Conservation (phyloP, 768 basidiomycete species). For the Gymnopilus dilepis region DNA sequence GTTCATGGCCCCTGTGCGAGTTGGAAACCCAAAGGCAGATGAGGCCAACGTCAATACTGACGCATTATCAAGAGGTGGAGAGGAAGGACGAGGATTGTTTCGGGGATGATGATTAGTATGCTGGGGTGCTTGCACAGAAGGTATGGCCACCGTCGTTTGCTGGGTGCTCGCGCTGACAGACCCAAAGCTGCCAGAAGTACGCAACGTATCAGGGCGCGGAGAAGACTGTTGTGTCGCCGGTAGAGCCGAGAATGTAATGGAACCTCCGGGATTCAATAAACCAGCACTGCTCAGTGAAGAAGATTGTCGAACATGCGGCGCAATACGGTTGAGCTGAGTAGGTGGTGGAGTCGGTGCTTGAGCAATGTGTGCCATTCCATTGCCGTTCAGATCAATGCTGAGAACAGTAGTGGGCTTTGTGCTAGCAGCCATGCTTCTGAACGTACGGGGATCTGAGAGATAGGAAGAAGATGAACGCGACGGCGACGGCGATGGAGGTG, state of each 20-base stretch:
- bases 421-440: constrained; percentile 82
- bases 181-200: constrained; percentile 37
- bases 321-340: constrained; percentile 54
- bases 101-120: constrained; percentile 94
- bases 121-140: constrained; percentile 76
- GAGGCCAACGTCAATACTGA: constrained; percentile 93
- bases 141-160: constrained; percentile 33
- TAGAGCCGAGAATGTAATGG: constrained; percentile 78
- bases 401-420: constrained; percentile 95
- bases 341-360: constrained; percentile 72
- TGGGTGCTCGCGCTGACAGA: constrained; percentile 31
- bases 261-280: constrained; percentile 52
- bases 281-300: constrained; percentile 57
- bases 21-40: constrained; percentile 83
- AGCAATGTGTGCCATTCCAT: constrained; percentile 91
- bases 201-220: constrained; percentile 35
- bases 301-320: constrained; percentile 64
- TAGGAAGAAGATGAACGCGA: constrained; percentile 86
- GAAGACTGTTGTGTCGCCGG: constrained; percentile 53
- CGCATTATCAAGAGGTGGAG: constrained; percentile 90
- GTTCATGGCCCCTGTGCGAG: constrained; percentile 47
- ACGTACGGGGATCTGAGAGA: constrained; percentile 80
- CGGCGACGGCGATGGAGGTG: constrained; percentile 85
- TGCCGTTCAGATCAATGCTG: constrained; percentile 82
- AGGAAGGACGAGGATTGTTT: constrained; percentile 93